Evolutionary conservation across 495 filamentous ascomycete genomes (phyloP).

Genomic region (Penicillium psychrofluorescens): DNA sequence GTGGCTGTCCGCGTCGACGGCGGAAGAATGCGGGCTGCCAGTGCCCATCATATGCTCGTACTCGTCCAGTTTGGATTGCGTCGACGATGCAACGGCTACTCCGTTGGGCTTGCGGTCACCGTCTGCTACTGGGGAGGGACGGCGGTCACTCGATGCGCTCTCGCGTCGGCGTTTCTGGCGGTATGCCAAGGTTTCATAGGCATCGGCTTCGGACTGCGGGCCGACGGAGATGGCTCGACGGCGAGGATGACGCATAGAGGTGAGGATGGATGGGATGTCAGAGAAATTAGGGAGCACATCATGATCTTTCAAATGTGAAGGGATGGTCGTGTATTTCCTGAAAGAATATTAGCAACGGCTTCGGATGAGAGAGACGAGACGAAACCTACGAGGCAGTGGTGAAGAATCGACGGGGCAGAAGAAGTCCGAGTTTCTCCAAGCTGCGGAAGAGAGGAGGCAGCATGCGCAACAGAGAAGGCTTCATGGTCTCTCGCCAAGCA

Average conservation of each 20-base stretch:
- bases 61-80: slow-evolving; percentile 43
- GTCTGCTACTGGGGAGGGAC: slow-evolving; percentile 18
- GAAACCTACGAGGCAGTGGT: slow-evolving; percentile 68
- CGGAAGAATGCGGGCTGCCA: slow-evolving; percentile 29
- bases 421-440: slow-evolving; percentile 69
- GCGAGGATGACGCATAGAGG: slow-evolving; percentile 70
- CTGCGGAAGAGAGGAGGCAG: slow-evolving; percentile 84
- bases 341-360: neutral
- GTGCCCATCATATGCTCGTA: slow-evolving; percentile 68
- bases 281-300: slow-evolving; percentile 80
- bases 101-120: slow-evolving; percentile 11
- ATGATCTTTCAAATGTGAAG: slow-evolving; percentile 67
- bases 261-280: slow-evolving; percentile 72
- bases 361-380: neutral
- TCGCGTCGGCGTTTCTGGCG: slow-evolving; percentile 74
- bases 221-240: slow-evolving; percentile 82
- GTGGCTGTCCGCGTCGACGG: slow-evolving; percentile 14
- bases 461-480: slow-evolving; percentile 67
- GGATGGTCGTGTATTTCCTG: slow-evolving; percentile 80
- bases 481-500: slow-evolving; percentile 80
- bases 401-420: slow-evolving; percentile 80
- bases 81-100: slow-evolving; percentile 11
- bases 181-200: slow-evolving; percentile 93
- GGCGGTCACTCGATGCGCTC: slow-evolving; percentile 44
- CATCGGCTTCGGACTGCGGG: slow-evolving; percentile 91